phyloP scores from a whole-genome alignment of 345 rosid species.

The Turnera subulata region DNA sequence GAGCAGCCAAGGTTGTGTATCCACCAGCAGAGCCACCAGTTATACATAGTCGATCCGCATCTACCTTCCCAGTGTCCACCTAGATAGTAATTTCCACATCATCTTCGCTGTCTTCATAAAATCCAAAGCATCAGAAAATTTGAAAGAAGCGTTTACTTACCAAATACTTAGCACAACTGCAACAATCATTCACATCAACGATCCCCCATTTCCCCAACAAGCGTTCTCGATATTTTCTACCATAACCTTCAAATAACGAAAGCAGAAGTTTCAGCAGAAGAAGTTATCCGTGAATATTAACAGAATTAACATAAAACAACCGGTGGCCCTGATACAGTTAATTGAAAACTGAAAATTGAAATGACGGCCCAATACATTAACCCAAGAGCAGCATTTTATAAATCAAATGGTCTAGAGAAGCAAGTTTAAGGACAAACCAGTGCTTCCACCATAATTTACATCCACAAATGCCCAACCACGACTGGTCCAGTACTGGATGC shows the following conservation, averaged over 20 bases:
- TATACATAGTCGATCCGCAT: slow-evolving; percentile 70
- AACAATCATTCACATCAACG: slow-evolving; percentile 93
- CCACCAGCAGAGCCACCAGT: slow-evolving; percentile 99
- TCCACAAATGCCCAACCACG: slow-evolving; percentile 98
- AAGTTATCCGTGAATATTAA: background rate
- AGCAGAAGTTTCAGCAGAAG: slow-evolving; percentile 1
- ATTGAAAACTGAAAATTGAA: background rate
- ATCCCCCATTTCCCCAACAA: slow-evolving; percentile 77
- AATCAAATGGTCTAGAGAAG: background rate
- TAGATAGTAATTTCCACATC: slow-evolving; percentile 26
- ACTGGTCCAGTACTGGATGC: slow-evolving; percentile 93
- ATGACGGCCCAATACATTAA: background rate
- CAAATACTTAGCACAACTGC: slow-evolving; percentile 88
- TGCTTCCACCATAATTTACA: slow-evolving; percentile 98
- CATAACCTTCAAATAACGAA: slow-evolving; percentile 58
- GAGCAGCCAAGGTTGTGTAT: slow-evolving; percentile 89
- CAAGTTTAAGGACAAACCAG: slow-evolving; percentile 56
- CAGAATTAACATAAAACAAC: no score
- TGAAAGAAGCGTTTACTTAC: slow-evolving; percentile 30
- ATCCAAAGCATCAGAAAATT: slow-evolving; percentile 2
- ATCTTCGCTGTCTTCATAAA: background rate
- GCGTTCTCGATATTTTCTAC: slow-evolving; percentile 91
- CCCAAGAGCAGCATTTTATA: background rate
- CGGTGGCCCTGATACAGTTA: no score
- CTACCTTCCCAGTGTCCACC: slow-evolving; percentile 79